These are phyloP conservation scores for Solanum neorickii DNA, from an alignment of 257 asterid genomes.

Conservation along the genomic window DNA sequence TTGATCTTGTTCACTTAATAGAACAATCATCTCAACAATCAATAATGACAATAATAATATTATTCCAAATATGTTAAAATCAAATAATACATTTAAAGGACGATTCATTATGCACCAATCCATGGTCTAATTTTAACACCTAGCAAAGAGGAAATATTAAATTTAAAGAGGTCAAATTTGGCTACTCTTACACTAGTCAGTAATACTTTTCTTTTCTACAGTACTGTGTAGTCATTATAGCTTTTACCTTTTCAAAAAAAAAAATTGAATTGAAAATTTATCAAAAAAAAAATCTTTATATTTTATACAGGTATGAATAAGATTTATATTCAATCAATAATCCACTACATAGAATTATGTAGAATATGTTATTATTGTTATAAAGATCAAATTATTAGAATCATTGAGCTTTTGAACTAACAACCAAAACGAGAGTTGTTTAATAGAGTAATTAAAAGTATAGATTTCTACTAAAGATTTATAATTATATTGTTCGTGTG, in stretches of 20 bases:
- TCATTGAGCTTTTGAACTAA: not conserved
- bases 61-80: too few species aligned
- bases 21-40: not conserved
- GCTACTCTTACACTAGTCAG: too few species aligned
- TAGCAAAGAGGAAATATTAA: not conserved
- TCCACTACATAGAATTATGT: not conserved
- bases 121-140: not conserved
- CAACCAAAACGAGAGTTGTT: not conserved
- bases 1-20: not conserved
- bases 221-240: too few species aligned
- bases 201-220: too few species aligned
- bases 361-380: not conserved
- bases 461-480: not conserved
- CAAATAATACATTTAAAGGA: too few species aligned
- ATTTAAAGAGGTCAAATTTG: too few species aligned
- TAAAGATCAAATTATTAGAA: fast-evolving
- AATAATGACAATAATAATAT: not conserved
- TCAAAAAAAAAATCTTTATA: too few species aligned
- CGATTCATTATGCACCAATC: too few species aligned
- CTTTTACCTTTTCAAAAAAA: too few species aligned
- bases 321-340: too few species aligned
- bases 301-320: fast-evolving
- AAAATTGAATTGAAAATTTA: too few species aligned
- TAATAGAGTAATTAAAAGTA: not conserved
- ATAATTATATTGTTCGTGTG: not conserved